Conservation (phyloP, 2,329 filamentous ascomycete species). For the Monilinia polystroma region DNA sequence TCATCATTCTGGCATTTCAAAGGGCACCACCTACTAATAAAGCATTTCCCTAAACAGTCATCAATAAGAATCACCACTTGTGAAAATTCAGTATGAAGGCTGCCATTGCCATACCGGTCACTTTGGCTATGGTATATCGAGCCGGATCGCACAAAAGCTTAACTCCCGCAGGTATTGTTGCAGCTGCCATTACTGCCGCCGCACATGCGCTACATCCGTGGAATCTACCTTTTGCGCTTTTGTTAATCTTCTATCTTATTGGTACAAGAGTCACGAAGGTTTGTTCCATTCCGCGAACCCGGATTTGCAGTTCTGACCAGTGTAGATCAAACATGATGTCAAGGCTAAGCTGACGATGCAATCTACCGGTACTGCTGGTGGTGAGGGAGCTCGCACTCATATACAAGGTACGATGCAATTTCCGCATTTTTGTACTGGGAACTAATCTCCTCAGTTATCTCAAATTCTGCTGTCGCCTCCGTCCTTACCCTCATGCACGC, state of each 20-base stretch:
- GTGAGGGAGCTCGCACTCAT: constrained; percentile 80
- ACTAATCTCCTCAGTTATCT: constrained; percentile 57
- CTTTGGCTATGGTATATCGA: constrained; percentile 60
- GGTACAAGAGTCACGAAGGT: constrained; percentile 84
- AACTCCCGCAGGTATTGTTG: constrained; percentile 71
- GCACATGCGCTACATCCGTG: constrained; percentile 91
- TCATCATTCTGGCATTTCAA: background rate
- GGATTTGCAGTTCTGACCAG: constrained; percentile 26
- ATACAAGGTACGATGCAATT: constrained; percentile 60
- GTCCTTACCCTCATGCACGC: constrained; percentile 60
- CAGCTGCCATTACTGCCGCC: constrained; percentile 69
- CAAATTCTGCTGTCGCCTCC: constrained; percentile 80
- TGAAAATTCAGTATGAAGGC: constrained; percentile 50
- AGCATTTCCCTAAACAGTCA: background rate
- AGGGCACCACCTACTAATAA: no score
- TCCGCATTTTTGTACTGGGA: background rate
- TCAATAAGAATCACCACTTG: background rate
- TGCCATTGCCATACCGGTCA: constrained; percentile 57
- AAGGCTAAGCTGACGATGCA: constrained; percentile 81
- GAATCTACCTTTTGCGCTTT: constrained; percentile 82
- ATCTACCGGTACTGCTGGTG: constrained; percentile 68
- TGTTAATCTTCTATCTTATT: constrained; percentile 82
- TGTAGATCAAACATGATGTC: constrained; percentile 77
- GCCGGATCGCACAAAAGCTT: constrained; percentile 73
- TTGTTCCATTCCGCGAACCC: constrained; percentile 25